Evolutionary conservation across 2,329 filamentous ascomycete species (phyloP).

Genomic region (Verticillium longisporum): DNA sequence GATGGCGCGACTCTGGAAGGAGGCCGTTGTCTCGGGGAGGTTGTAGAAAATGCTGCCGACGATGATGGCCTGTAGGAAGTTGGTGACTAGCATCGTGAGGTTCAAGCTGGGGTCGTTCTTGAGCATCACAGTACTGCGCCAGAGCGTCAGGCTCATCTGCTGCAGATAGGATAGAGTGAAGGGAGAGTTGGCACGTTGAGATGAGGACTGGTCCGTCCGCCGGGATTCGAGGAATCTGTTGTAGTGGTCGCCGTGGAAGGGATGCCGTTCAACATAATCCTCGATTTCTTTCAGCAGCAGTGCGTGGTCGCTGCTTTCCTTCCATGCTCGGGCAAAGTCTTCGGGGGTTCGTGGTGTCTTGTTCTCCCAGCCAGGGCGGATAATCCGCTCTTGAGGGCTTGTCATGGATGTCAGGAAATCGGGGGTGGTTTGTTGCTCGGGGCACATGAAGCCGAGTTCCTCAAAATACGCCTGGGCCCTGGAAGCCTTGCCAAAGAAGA

Average conservation of each 20-base stretch:
- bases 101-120: too few species aligned
- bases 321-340: slow-evolving; percentile 33
- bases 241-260: too few species aligned
- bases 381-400: slow-evolving; percentile 56
- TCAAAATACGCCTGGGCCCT: slow-evolving; percentile 55
- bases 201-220: too few species aligned
- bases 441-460: slow-evolving; percentile 43
- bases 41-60: slow-evolving; percentile 52
- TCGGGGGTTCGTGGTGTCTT: slow-evolving; percentile 49
- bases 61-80: slow-evolving; percentile 60
- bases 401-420: slow-evolving; percentile 67
- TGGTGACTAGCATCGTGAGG: too few species aligned
- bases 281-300: slow-evolving; percentile 3
- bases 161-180: too few species aligned
- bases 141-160: too few species aligned
- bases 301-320: slow-evolving; percentile 3
- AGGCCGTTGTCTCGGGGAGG: slow-evolving; percentile 39
- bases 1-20: slow-evolving; percentile 39
- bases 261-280: too few species aligned
- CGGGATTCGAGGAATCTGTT: slow-evolving; percentile 3
- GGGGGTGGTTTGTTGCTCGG: slow-evolving; percentile 50
- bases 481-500: slow-evolving; percentile 59
- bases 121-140: too few species aligned
- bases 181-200: slow-evolving; percentile 25
- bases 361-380: slow-evolving; percentile 49